Evolutionary conservation across 768 basidiomycete species (phyloP).

Genomic region (Chlorophyllum brunneum): DNA sequence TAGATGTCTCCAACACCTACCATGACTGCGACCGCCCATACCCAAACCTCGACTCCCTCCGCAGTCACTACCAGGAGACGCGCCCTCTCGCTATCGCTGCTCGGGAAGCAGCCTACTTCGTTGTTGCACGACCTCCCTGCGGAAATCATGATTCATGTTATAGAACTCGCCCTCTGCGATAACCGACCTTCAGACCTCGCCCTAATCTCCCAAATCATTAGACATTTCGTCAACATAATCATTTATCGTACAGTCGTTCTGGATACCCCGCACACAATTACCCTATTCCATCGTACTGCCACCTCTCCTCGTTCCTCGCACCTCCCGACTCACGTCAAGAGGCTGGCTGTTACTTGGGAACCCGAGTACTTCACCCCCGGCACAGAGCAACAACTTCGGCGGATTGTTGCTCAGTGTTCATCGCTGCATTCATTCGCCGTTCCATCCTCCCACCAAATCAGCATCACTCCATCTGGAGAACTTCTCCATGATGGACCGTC

Average conservation of each 20-base stretch:
- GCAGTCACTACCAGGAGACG: background rate
- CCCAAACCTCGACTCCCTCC: background rate
- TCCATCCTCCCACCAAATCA: slow-evolving; percentile 21
- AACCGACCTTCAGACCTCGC: slow-evolving; percentile 27
- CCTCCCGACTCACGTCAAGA: slow-evolving; percentile 30
- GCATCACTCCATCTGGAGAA: slow-evolving; percentile 13
- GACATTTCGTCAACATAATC: slow-evolving; percentile 28
- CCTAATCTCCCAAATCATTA: slow-evolving; percentile 27
- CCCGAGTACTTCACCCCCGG: slow-evolving; percentile 15
- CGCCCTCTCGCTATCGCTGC: slow-evolving; percentile 1
- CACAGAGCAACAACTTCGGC: slow-evolving; percentile 19
- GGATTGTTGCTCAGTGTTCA: slow-evolving; percentile 30
- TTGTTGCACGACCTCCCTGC: slow-evolving; percentile 31
- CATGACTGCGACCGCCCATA: background rate
- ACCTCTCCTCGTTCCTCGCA: slow-evolving; percentile 22
- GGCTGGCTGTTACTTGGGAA: slow-evolving; percentile 30
- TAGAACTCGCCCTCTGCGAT: slow-evolving; percentile 29
- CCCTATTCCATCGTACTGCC: slow-evolving; percentile 33
- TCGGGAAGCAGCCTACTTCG: slow-evolving; percentile 12
- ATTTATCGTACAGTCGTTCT: slow-evolving; percentile 38
- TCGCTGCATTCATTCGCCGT: slow-evolving; percentile 27
- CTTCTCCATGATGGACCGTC: slow-evolving; percentile 15
- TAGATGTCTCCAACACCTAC: background rate
- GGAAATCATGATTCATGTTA: slow-evolving; percentile 33
- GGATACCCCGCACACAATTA: slow-evolving; percentile 22